Evolutionary conservation across 2,329 filamentous ascomycete species (phyloP), one percentile per base, ranked within the genome.

Genomic region (Leptosphaerulina australis): DNA sequence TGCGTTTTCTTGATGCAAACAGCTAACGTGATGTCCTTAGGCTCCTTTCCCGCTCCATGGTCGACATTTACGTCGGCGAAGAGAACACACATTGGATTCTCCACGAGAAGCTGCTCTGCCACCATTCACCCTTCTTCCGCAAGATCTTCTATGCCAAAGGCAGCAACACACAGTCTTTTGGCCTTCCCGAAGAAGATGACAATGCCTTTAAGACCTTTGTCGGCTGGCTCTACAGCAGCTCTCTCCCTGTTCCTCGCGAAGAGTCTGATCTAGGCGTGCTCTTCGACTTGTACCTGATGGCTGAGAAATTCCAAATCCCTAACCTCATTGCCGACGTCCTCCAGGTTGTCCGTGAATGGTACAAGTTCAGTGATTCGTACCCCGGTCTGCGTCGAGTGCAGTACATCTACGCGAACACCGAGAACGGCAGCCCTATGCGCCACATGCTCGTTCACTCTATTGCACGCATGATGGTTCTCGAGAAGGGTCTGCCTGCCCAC

Each of bases 221-320:
- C 43, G 76, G 77, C 49, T 79, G 81, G 81, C 76, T 84, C 12
- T 83, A 82, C 73, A 72, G 70, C 20, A 73, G 73, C 44, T 69
- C 71, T 9, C 68, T 82, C n/a, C 77, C 75, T 5, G 65, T 74
- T 0, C 78, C 79, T 1, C 71, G 72, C 44, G 74, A 78, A 50
- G 80, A 83, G 63, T 73, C 77, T 26, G 79, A 82, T 49, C 71
- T 83, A 3, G 74, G 73, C 12, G 64, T 71, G 0, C 69, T 81
- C n/a, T 77, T 81, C 57, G 80, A 82, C 48, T 72, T 83, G 25
- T 82, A 82, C 66, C 74, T 82, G 35, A 78, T 82, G 73, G 74
- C 75, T 24, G 77, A 81, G 67, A 81, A 80, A 55, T 78, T 80
- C 70, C 69, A 77, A 54, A 81, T 81, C 51, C 68, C 74, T 2